Evolutionary conservation across 2,329 filamentous ascomycete genomes (phyloP), one percentile per base, ranked within the genome.

Genomic region (Rutstroemia sp.): DNA sequence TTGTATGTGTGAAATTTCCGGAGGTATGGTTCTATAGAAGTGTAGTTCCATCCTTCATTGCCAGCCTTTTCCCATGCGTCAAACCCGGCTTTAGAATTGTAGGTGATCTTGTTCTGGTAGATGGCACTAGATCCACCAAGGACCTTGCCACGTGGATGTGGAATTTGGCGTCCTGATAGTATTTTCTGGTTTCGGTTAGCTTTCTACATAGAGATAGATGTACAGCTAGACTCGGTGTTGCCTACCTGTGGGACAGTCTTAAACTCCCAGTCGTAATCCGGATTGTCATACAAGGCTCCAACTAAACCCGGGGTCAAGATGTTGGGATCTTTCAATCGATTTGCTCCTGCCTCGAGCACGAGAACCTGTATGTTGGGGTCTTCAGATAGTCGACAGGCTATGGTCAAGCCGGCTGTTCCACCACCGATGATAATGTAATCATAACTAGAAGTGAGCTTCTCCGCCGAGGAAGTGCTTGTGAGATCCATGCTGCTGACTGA

Each of bases 371-470:
- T 63, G 39, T 67, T 48, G 17, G 64, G 60, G 57, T 73, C 67
- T 56, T 73, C 72, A 23, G 63, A 68, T 21, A 76, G 67, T 7
- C 73, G 69, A 23, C 65, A 65, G 5, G 73, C 74, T 14, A 75
- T 63, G 0, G 71, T 68, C 5, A 75, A 66, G 8, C 74, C 74
- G 2, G 73, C 67, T 0, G 73, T 73, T 14, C 74, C 73, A 6
- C 73, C 72, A 16, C 73, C 73, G 9, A 73, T 69, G n/a, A 76
- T 60, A 36, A 76, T 60, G 54, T 72, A 76, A 62, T 76, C 72
- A 45, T 48, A 56, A 21, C 12, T 34, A 12, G 30, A 34, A 12
- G 4, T 10, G 10, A 51, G 40, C 14, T 34, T 12, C 2, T 34
- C 30, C 30, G 30, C 14, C 12, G 30, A 34, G 30, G 30, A 34